phyloP scores from a whole-genome alignment of 2,329 filamentous ascomycete species.

The Colletotrichum sp. region DNA sequence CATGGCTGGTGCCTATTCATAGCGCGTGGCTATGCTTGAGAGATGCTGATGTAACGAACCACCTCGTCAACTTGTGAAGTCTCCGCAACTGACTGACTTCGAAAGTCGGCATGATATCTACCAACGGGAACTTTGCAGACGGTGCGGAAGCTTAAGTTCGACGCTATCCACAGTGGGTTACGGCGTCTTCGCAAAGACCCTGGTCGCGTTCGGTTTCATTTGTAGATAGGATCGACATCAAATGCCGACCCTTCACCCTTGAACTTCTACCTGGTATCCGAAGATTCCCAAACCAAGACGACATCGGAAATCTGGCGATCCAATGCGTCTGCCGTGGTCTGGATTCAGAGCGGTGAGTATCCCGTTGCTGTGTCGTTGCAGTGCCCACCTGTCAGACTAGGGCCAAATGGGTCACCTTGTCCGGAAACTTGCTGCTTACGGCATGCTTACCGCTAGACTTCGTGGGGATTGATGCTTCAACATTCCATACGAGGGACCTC shows the following conservation, averaged over 20 bases:
- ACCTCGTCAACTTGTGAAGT: not conserved
- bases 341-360: not conserved
- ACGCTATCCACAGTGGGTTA: not conserved
- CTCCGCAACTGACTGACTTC: not conserved
- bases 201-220: not conserved
- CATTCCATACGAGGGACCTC: not conserved
- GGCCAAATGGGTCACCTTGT: not conserved
- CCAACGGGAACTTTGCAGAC: not conserved
- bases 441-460: not conserved
- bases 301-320: not conserved
- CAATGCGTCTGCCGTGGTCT: not conserved
- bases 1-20: not conserved
- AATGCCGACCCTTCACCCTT: not conserved
- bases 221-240: not conserved
- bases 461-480: not conserved
- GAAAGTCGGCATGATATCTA: not conserved
- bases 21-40: not conserved
- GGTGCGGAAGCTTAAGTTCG: not conserved
- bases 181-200: not conserved
- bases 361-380: not conserved
- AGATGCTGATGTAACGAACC: fast-evolving
- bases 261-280: not conserved
- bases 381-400: not conserved
- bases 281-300: not conserved
- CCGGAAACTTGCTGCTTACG: not conserved